Base-by-base conservation (phyloP, 768 basidiomycete genomes). In the Xerocomellus dryophilus region DNA sequence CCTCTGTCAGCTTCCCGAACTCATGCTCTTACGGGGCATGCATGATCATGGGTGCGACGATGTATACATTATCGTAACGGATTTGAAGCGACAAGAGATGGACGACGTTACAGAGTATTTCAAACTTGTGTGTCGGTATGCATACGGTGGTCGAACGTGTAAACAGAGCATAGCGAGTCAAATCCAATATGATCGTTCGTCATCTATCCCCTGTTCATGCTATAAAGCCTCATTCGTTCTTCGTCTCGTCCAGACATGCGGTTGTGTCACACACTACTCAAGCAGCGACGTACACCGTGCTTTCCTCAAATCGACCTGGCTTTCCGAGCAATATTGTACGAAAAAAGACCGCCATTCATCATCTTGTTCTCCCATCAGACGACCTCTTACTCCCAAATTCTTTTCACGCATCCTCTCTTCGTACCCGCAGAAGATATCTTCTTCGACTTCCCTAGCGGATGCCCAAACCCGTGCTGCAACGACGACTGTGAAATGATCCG, bases 401-500 rank as follows among this genome's bases (percentile, higher is more conserved):
- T 90, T 67, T 90, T 90, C 76, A 88, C 87, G 1, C 80, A 87
- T 63, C 76, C 78, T 20, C 74, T 80, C 29, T 88, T 82, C 64
- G 86, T 90, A 47, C 88, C 88, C 23, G 77, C 85, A 18, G 78
- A 82, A 61, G 84, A 86, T 41, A 79, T 89, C 32, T 90, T 86
- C 70, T 82, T 81, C 66, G 86, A 89, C 66, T 87, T 88, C 62
- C 88, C 88, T 7, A 87, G 83, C 10, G 88, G 88, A 15, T 90
- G 88, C 61, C 86, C 85, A 29, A 90, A 88, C 53, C 86, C 85
- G 2, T 86, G 83, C 62, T 90, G 88, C 67, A 85, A 81, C 32
- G 87, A 90, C 56, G 86, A 90, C 65, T 90, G 87, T 65, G 87
- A 90, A 70, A 86, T 89, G 80, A 84, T 90, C 61, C 83, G 87